Evolutionary conservation across 1,139 yeast species (phyloP).

Genomic region (Pichia sp.): DNA sequence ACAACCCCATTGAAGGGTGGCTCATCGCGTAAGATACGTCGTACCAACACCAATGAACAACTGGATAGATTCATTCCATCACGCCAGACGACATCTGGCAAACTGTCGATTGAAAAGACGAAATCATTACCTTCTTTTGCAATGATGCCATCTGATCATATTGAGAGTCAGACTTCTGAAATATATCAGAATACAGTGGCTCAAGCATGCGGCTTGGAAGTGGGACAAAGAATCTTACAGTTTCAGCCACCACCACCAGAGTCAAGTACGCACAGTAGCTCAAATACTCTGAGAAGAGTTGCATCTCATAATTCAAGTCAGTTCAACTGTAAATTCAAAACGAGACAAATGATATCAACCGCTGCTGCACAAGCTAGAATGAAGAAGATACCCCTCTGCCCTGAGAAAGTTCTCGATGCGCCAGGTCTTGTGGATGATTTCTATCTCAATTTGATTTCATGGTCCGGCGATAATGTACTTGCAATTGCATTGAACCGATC

Average conservation of each 20-base stretch:
- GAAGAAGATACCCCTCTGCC: slow-evolving; percentile 77
- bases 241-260: slow-evolving; percentile 88
- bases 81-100: slow-evolving; percentile 40
- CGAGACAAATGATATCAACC: slow-evolving; percentile 24
- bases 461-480: slow-evolving; percentile 79
- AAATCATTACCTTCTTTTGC: slow-evolving; percentile 21
- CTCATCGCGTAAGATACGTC: slow-evolving; percentile 20
- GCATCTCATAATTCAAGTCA: slow-evolving; percentile 16
- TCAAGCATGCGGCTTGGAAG: slow-evolving; percentile 86
- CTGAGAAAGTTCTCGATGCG: slow-evolving; percentile 92
- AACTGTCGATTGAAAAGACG: slow-evolving; percentile 24
- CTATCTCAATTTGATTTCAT: slow-evolving; percentile 76
- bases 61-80: slow-evolving; percentile 48
- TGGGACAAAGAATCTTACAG: slow-evolving; percentile 77
- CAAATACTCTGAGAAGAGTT: slow-evolving; percentile 10
- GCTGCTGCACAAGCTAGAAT: slow-evolving; percentile 33
- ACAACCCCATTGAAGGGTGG: no score
- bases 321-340: slow-evolving; percentile 14
- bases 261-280: slow-evolving; percentile 23
- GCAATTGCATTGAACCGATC: slow-evolving; percentile 86
- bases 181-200: slow-evolving; percentile 85
- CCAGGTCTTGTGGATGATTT: slow-evolving; percentile 94
- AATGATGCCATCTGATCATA: slow-evolving; percentile 41
- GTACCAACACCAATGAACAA: slow-evolving; percentile 26
- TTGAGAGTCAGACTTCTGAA: slow-evolving; percentile 61